Percentiles rank a stretch among this genome's conserved stretches.
Evolutionary conservation across 495 filamentous ascomycete species (phyloP).

Genomic region (Oidiodendron maius): DNA sequence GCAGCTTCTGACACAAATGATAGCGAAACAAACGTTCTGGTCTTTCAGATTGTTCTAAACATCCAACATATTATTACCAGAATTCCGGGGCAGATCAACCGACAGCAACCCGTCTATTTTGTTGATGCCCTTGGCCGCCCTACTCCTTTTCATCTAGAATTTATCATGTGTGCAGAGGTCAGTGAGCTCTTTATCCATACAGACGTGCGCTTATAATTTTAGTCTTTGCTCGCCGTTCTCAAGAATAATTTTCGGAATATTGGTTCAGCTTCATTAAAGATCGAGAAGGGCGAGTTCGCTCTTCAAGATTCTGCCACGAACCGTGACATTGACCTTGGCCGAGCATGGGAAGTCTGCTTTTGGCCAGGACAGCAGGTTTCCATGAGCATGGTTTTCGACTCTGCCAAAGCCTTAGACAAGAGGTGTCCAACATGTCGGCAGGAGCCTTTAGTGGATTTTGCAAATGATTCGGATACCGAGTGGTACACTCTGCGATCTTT

Average conservation of each 20-base stretch:
- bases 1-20: conserved; percentile 7
- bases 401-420: too few relatives aligned
- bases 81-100: conserved; percentile 25
- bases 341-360: conserved; percentile 21
- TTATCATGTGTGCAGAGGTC: conserved; percentile 20
- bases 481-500: too few relatives aligned
- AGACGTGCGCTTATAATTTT: not conserved
- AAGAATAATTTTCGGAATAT: conserved; percentile 11
- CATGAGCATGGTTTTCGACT: conserved; percentile 30
- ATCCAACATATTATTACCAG: conserved; percentile 20
- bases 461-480: too few relatives aligned
- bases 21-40: too few relatives aligned
- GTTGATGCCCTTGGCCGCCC: conserved; percentile 23
- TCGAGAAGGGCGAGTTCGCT: conserved; percentile 18
- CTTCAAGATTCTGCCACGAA: conserved; percentile 21
- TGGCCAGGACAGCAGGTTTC: conserved; percentile 20
- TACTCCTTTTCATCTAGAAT: conserved; percentile 25
- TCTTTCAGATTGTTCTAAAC: conserved; percentile 20
- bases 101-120: conserved; percentile 27
- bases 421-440: too few relatives aligned
- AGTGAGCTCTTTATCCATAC: too few relatives aligned
- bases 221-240: conserved; percentile 16
- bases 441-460: too few relatives aligned
- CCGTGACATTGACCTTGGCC: conserved; percentile 13
- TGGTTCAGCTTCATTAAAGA: conserved; percentile 12